Percentiles rank a stretch among this genome's conserved stretches.
These are phyloP conservation scores for Pythium catenulatum DNA, from an alignment of 352 stramenopile species.

Conservation along the genomic window DNA sequence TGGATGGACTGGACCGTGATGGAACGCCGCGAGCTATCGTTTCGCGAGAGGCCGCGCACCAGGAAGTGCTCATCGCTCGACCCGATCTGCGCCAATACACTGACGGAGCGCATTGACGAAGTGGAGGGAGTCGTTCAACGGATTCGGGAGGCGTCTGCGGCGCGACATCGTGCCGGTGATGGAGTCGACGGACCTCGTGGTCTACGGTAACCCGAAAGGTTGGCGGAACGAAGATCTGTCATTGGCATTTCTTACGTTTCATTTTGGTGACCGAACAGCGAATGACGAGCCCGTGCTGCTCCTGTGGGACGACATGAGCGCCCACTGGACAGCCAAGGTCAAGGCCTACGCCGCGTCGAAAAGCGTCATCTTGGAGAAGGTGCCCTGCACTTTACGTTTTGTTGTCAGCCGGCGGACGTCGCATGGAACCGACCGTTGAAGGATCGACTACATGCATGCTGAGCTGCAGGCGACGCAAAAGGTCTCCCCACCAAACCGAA, in stretches of 20 bases:
- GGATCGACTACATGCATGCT: background rate
- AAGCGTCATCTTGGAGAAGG: background rate
- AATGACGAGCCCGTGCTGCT: conserved; percentile 21
- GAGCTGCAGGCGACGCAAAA: background rate
- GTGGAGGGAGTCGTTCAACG: too few relatives aligned
- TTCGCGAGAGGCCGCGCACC: too few relatives aligned
- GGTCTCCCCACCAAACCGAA: background rate
- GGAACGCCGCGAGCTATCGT: too few relatives aligned
- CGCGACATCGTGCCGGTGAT: too few relatives aligned
- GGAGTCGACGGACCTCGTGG: background rate
- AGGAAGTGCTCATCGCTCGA: too few relatives aligned
- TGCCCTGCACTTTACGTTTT: conserved; percentile 4
- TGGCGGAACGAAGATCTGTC: conserved; percentile 45
- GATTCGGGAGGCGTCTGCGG: too few relatives aligned
- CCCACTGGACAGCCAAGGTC: conserved; percentile 4
- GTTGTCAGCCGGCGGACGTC: conserved; percentile 29
- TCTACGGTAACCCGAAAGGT: conserved; percentile 30
- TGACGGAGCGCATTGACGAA: too few relatives aligned
- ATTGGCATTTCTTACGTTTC: conserved; percentile 1
- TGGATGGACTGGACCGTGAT: too few relatives aligned
- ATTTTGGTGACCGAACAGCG: conserved; percentile 3
- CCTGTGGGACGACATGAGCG: conserved; percentile 37
- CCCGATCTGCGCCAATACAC: too few relatives aligned
- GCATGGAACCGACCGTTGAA: conserved; percentile 20
- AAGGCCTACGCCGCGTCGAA: background rate